Percentiles rank a stretch among this genome's conserved stretches.
These are phyloP conservation scores for Phytophthora cryptogea DNA, from an alignment of 352 stramenopile species.

Conservation along the genomic window DNA sequence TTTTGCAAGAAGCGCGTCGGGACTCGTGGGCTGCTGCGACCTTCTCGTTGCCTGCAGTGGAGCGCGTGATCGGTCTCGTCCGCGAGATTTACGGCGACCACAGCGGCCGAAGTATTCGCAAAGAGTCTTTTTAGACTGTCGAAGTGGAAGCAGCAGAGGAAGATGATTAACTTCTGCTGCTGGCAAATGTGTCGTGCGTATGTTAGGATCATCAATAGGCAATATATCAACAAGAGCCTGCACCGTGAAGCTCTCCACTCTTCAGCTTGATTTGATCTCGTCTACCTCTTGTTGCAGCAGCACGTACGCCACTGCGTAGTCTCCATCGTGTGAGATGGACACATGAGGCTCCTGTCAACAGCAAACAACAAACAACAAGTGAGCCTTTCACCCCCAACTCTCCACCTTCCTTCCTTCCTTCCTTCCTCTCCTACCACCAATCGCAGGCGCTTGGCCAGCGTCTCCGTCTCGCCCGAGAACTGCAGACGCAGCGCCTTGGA, in stretches of 20 bases:
- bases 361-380: conserved; percentile 8
- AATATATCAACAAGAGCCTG: conserved; percentile 5
- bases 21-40: conserved; percentile 38
- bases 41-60: conserved; percentile 62
- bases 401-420: neutral
- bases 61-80: conserved; percentile 66
- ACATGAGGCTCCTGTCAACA: conserved; percentile 56
- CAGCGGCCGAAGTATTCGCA: conserved; percentile 41
- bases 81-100: conserved; percentile 66
- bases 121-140: conserved; percentile 54
- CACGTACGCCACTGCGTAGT: conserved; percentile 84
- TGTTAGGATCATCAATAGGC: conserved; percentile 12
- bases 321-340: conserved; percentile 81
- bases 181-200: neutral
- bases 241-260: neutral
- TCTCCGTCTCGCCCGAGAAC: conserved; percentile 63
- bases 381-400: neutral
- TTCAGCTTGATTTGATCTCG: conserved; percentile 4
- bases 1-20: conserved; percentile 39
- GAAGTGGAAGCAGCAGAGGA: conserved; percentile 4
- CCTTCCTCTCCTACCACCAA: conserved; percentile 43
- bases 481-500: conserved; percentile 51
- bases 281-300: conserved; percentile 57
- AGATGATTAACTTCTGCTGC: conserved; percentile 10
- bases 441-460: conserved; percentile 53